Evolutionary conservation across 2,329 filamentous ascomycete species (phyloP).

Genomic region (Ophiostoma himal-ulmi): DNA sequence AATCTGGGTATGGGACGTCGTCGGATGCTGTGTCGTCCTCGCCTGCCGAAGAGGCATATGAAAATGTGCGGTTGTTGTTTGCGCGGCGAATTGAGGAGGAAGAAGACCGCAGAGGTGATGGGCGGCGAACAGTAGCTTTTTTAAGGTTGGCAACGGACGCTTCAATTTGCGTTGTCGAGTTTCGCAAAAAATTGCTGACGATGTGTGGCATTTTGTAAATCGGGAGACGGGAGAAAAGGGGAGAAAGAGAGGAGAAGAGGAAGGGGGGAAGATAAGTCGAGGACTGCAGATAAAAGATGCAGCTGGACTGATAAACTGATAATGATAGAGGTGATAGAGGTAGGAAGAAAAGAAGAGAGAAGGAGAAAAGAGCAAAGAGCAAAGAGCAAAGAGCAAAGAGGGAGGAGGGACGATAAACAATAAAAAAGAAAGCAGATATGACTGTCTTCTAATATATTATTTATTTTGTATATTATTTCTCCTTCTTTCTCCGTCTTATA

Average conservation of each 20-base stretch:
- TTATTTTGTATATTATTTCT: background rate
- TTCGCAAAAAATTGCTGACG: constrained; percentile 53
- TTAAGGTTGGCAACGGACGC: constrained; percentile 47
- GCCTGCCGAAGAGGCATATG: constrained; percentile 36
- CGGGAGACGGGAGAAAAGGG: constrained; percentile 12
- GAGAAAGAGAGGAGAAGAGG: background rate
- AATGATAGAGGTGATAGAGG: background rate
- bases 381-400: background rate
- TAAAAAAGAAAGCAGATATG: background rate
- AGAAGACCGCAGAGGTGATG: constrained; percentile 29
- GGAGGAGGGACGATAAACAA: background rate
- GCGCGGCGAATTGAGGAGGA: constrained; percentile 29
- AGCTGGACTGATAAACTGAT: background rate
- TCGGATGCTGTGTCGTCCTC: constrained; percentile 30
- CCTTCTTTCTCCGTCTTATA: background rate
- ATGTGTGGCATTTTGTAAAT: constrained; percentile 47
- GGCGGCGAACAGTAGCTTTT: constrained; percentile 34
- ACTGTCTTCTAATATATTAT: constrained; percentile 2
- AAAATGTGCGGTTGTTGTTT: constrained; percentile 33
- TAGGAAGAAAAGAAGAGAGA: background rate
- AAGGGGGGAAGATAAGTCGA: background rate
- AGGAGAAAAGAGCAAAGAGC: background rate
- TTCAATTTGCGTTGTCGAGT: constrained; percentile 43
- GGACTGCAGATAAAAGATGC: background rate
- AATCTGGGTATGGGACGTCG: constrained; percentile 1